Percentiles rank a stretch among this genome's conserved stretches.
Evolutionary conservation across 495 filamentous ascomycete species (phyloP).

Genomic region (Rostrohypoxylon terebratum): DNA sequence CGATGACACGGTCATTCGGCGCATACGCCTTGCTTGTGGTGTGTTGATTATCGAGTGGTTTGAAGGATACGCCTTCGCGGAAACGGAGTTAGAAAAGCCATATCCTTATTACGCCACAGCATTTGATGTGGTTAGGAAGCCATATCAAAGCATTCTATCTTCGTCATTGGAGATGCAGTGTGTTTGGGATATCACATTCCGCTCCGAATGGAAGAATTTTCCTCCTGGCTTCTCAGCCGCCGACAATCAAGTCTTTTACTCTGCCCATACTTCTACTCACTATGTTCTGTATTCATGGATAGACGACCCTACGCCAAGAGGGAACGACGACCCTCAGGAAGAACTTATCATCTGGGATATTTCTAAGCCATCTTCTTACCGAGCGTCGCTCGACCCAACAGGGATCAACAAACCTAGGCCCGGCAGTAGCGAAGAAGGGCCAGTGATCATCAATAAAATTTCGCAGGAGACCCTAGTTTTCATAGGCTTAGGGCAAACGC

Average conservation of each 20-base stretch:
- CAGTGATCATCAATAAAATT: constrained; percentile 67
- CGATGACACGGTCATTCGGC: constrained; percentile 66
- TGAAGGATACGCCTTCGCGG: constrained; percentile 66
- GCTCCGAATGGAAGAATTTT: constrained; percentile 78
- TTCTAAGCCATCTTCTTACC: constrained; percentile 64
- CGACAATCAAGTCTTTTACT: constrained; percentile 72
- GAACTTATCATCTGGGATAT: constrained; percentile 77
- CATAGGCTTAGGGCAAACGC: constrained; percentile 67
- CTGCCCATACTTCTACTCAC: constrained; percentile 69
- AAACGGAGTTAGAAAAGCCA: constrained; percentile 66
- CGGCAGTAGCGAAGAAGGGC: constrained; percentile 48
- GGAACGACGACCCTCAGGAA: constrained; percentile 66
- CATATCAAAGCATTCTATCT: not conserved
- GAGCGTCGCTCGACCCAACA: constrained; percentile 66
- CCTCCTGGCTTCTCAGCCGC: constrained; percentile 71
- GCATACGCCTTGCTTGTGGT: constrained; percentile 66
- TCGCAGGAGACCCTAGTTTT: constrained; percentile 67
- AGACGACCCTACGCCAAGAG: constrained; percentile 68
- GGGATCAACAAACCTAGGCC: constrained; percentile 53
- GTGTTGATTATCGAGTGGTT: constrained; percentile 76
- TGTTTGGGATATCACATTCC: constrained; percentile 63
- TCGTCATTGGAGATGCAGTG: constrained; percentile 7
- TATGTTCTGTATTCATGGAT: constrained; percentile 78
- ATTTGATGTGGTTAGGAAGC: constrained; percentile 63
- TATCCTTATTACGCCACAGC: constrained; percentile 72